Conservation (phyloP, 2,329 filamentous ascomycete species). For the Phaeosphaeriaceae sp. region DNA sequence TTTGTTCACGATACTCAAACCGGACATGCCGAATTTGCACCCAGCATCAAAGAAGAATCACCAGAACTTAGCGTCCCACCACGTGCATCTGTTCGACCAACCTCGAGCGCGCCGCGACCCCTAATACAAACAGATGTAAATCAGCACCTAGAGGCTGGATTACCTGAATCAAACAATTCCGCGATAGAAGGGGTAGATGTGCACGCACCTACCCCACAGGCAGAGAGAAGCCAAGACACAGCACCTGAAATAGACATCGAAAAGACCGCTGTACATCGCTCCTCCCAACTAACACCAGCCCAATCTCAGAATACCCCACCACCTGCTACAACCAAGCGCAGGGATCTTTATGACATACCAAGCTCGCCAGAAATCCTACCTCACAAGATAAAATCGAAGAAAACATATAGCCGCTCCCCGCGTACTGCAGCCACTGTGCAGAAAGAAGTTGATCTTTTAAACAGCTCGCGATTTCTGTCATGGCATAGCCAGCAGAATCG, state of each 20-base stretch:
- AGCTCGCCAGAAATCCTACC: conserved; percentile 23
- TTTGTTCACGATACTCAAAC: conserved; percentile 25
- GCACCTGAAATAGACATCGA: neutral
- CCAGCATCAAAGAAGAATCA: conserved; percentile 33
- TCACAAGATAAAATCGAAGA: conserved; percentile 10
- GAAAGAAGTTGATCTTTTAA: conserved; percentile 14
- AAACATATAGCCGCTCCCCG: conserved; percentile 23
- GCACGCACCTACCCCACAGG: neutral
- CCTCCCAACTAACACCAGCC: conserved; percentile 10
- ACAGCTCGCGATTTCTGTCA: conserved; percentile 10
- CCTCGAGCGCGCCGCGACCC: neutral
- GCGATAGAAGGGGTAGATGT: neutral
- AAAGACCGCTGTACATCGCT: conserved; percentile 8
- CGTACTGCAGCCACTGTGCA: conserved; percentile 11
- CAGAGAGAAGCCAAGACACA: neutral
- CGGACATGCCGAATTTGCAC: conserved; percentile 24
- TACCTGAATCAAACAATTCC: too few relatives aligned
- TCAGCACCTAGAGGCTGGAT: neutral
- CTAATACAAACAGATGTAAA: neutral
- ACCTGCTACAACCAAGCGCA: conserved; percentile 6
- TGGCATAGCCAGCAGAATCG: neutral
- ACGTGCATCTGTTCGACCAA: neutral
- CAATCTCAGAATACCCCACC: conserved; percentile 4
- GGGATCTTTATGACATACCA: conserved; percentile 24
- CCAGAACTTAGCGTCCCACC: conserved; percentile 23